phyloP scores from a whole-genome alignment of 306 rosid species.

The Cicer judaicum region DNA sequence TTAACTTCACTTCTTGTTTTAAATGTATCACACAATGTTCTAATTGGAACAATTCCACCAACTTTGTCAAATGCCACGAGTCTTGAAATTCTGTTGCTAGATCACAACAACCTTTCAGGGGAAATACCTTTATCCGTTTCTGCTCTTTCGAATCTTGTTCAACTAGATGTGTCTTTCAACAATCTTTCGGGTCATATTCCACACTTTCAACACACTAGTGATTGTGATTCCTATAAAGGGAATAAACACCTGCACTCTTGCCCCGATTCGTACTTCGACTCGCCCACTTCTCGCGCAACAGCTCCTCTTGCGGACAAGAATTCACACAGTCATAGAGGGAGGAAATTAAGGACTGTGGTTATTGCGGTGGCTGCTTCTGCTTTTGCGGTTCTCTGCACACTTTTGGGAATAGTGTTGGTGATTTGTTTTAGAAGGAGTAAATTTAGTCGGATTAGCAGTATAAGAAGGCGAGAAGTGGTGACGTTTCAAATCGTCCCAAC shows the following conservation, averaged over 20 bases:
- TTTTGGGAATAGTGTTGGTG: slow-evolving; percentile 43
- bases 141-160: slow-evolving; percentile 47
- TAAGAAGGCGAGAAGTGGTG: slow-evolving; percentile 55
- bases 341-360: slow-evolving; percentile 42
- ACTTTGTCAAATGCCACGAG: slow-evolving; percentile 49
- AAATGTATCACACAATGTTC: slow-evolving; percentile 56
- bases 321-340: neutral
- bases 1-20: slow-evolving; percentile 53
- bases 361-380: slow-evolving; percentile 46
- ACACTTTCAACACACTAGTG: slow-evolving; percentile 47
- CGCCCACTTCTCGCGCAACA: slow-evolving; percentile 48
- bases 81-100: slow-evolving; percentile 54
- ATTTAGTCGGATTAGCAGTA: slow-evolving; percentile 45
- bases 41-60: slow-evolving; percentile 49
- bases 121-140: slow-evolving; percentile 54
- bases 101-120: slow-evolving; percentile 58
- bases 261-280: slow-evolving; percentile 51
- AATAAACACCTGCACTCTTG: slow-evolving; percentile 53
- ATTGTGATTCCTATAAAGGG: slow-evolving; percentile 54
- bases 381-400: slow-evolving; percentile 39
- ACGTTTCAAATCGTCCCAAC: slow-evolving; percentile 58
- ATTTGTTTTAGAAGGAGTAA: slow-evolving; percentile 49
- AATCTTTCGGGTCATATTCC: slow-evolving; percentile 69
- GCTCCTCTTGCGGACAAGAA: slow-evolving; percentile 46
- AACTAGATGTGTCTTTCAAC: slow-evolving; percentile 60